Evolutionary conservation across 768 basidiomycete species (phyloP).

Genomic region (Dioszegia aurantiaca): DNA sequence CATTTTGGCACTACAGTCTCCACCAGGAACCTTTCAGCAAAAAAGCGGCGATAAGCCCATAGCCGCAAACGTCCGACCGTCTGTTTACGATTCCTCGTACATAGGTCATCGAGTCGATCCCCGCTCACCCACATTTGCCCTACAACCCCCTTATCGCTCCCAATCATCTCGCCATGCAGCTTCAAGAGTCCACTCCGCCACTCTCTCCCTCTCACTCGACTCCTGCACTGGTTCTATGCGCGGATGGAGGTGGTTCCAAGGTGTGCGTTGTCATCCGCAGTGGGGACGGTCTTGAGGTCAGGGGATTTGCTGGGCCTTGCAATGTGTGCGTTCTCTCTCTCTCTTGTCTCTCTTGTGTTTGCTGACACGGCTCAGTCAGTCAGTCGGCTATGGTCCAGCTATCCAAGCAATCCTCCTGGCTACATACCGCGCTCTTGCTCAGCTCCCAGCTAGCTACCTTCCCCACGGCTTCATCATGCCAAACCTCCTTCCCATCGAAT

Average conservation of each 20-base stretch:
- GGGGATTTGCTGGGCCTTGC: slow-evolving; percentile 41
- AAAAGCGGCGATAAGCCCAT: no score
- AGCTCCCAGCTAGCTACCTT: slow-evolving; percentile 24
- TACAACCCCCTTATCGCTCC: no score
- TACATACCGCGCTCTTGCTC: slow-evolving; percentile 34
- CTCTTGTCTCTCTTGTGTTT: neutral
- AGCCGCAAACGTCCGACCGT: no score
- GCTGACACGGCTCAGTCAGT: slow-evolving; percentile 27
- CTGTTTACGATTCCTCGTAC: no score
- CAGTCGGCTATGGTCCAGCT: slow-evolving; percentile 35
- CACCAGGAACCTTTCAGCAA: no score
- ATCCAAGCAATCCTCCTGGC: slow-evolving; percentile 37
- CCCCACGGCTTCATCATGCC: slow-evolving; percentile 18
- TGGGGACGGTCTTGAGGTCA: slow-evolving; percentile 25
- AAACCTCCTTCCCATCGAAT: neutral
- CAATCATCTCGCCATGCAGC: no score
- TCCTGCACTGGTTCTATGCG: slow-evolving; percentile 38
- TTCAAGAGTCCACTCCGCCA: neutral
- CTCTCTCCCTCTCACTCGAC: slow-evolving; percentile 12
- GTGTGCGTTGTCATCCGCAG: slow-evolving; percentile 36
- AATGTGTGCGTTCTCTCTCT: slow-evolving; percentile 39
- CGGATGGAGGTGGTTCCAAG: slow-evolving; percentile 49
- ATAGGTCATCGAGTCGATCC: no score
- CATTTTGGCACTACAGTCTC: no score
- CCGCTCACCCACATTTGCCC: no score